Base-by-base conservation (phyloP, 2,329 filamentous ascomycete species). In the Epichloe scottii region DNA sequence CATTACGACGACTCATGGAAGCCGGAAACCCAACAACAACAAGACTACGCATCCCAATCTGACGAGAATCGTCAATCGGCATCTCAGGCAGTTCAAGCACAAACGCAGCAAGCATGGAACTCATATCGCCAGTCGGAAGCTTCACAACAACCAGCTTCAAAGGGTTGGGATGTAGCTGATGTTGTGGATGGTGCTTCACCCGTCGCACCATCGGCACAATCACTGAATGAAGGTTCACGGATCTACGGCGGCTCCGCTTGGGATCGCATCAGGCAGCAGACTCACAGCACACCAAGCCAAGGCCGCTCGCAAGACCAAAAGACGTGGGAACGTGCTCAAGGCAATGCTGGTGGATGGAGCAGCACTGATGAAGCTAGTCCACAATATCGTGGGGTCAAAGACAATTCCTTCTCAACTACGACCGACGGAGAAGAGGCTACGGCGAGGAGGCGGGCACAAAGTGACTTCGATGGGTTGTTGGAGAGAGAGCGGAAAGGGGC, bases 401-500 rank as follows among this genome's bases (percentile, higher is more conserved):
- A 66, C 7, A 60, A 66, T 53, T 56, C 64, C 0, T 74, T 66
- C 52, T 63, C 65, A 3, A 54, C 56, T 3, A 53, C 60, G 2
- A 53, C 59, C 2, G 70, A 72, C 8, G 66, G 67, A 50, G 68
- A 72, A 21, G 66, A 59, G 51, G 55, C 58, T 3, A 58, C 63
- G 15, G 67, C 66, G 42, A 75, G 69, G 58, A 66, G 67, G 8
- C 67, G 73, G 54, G 73, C 75, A 5, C 75, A 78, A 52, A 68
- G 64, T 52, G 73, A 78, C 33, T 78, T 77, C 55, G 75, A 78
- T 53, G 64, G 63, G 19, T 63, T 77, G 52, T 51, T 77, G 3
- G 74, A 77, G 41, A 62, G 65, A 14, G 75, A 77, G 52, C 63
- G 70, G 21, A 59, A 54, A 15, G 64, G 63, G 21, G 52, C 50